Conservation (phyloP, 257 asterid genomes). For the Solanum infundibuliforme region DNA sequence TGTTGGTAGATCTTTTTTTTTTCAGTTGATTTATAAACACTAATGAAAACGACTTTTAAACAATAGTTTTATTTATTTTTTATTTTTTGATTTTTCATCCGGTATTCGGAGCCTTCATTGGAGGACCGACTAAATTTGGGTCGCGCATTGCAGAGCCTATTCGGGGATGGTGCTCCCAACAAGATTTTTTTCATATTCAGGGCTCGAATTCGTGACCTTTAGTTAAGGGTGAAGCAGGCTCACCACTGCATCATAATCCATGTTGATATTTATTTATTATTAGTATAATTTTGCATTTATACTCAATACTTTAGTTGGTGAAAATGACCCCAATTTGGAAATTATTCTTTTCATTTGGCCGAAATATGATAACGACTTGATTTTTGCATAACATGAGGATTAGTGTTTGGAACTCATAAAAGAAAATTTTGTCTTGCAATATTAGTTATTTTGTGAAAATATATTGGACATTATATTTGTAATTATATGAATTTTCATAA, state of each 20-base stretch:
- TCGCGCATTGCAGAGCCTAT: fast-evolving
- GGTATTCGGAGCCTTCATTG: fast-evolving
- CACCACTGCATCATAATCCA: fast-evolving
- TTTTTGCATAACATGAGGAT: neutral
- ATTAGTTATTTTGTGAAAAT: neutral
- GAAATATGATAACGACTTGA: neutral
- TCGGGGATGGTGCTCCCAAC: fast-evolving
- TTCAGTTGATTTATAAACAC: neutral
- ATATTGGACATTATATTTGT: neutral
- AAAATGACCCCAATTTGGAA: neutral
- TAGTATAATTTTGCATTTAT: neutral
- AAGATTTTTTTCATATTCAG: no score
- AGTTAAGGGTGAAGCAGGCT: fast-evolving
- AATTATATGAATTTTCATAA: neutral
- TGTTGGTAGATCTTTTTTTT: neutral
- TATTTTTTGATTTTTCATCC: no score
- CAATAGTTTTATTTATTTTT: neutral
- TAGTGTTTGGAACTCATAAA: neutral
- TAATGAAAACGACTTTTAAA: neutral
- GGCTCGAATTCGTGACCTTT: no score
- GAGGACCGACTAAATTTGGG: fast-evolving
- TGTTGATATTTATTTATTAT: neutral
- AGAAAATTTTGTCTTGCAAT: neutral
- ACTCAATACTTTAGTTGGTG: neutral
- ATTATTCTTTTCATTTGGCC: neutral